Percentiles rank a stretch among this genome's conserved stretches.
phyloP scores from a whole-genome alignment of 1,284 basidiomycete genomes.

The Cryptococcus sp. region DNA sequence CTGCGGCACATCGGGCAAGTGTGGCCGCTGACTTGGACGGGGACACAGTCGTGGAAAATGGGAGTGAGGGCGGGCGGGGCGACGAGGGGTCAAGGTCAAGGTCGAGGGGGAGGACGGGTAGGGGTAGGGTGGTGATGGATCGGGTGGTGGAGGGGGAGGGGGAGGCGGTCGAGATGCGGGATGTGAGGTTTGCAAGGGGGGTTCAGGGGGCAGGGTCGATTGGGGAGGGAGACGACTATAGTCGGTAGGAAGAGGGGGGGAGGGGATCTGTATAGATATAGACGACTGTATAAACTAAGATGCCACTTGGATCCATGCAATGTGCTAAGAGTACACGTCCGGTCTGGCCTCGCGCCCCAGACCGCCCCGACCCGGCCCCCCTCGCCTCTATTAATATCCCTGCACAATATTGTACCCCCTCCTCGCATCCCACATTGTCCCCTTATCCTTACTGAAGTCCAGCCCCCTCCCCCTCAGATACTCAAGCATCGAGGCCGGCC shows the following conservation, averaged over 20 bases:
- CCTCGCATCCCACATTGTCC: slow-evolving; percentile 37
- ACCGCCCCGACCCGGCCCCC: too few relatives aligned
- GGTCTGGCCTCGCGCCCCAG: too few relatives aligned
- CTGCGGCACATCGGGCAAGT: neutral
- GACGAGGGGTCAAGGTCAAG: neutral
- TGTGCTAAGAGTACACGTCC: too few relatives aligned
- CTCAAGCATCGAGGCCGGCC: slow-evolving; percentile 54
- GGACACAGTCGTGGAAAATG: neutral
- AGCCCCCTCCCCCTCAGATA: slow-evolving; percentile 51
- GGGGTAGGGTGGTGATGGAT: neutral
- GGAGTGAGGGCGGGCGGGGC: too few relatives aligned
- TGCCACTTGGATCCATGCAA: too few relatives aligned
- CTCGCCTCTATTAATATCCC: neutral
- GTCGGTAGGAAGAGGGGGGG: too few relatives aligned
- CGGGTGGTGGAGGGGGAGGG: neutral
- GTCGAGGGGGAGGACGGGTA: neutral
- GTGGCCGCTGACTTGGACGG: neutral
- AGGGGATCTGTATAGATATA: too few relatives aligned
- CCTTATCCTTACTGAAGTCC: slow-evolving; percentile 19
- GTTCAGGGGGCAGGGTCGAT: too few relatives aligned
- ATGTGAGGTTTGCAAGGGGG: neutral
- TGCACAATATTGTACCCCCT: slow-evolving; percentile 11
- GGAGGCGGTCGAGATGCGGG: neutral
- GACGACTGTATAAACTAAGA: too few relatives aligned
- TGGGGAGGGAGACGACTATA: too few relatives aligned